These are phyloP conservation scores for Cadophora malorum DNA, from an alignment of 2,329 filamentous ascomycete species.

Conservation along the genomic window DNA sequence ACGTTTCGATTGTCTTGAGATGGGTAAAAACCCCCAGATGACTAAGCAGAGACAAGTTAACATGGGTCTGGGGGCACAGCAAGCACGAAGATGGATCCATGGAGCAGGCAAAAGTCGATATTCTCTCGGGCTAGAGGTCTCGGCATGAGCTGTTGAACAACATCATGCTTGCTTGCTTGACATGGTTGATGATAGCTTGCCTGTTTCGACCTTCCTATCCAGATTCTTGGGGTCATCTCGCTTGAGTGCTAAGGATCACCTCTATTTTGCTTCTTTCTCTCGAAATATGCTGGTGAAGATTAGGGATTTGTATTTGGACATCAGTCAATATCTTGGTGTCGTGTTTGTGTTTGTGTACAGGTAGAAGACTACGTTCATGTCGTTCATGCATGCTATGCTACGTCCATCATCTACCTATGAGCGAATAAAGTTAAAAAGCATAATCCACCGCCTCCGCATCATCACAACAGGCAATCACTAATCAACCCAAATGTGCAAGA, in stretches of 20 bases:
- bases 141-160: not conserved
- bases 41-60: not conserved
- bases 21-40: not conserved
- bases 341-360: too few relatives aligned
- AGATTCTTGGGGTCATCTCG: not conserved
- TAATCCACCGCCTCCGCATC: not conserved
- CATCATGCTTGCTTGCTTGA: not conserved
- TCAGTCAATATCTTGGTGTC: not conserved
- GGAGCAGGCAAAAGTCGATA: not conserved
- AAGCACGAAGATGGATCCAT: not conserved
- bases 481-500: slow-evolving; percentile 4
- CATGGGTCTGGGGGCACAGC: not conserved
- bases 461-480: not conserved
- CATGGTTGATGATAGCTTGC: not conserved
- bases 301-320: not conserved
- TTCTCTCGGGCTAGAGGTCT: not conserved
- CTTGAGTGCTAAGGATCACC: not conserved
- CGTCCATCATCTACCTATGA: slow-evolving; percentile 22
- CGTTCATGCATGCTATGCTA: slow-evolving; percentile 4
- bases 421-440: slow-evolving; percentile 8
- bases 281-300: too few relatives aligned
- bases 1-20: too few relatives aligned
- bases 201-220: not conserved
- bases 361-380: not conserved
- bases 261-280: not conserved